These are phyloP conservation scores for Alnus glutinosa DNA, from an alignment of 306 rosid species.

Conservation along the genomic window DNA sequence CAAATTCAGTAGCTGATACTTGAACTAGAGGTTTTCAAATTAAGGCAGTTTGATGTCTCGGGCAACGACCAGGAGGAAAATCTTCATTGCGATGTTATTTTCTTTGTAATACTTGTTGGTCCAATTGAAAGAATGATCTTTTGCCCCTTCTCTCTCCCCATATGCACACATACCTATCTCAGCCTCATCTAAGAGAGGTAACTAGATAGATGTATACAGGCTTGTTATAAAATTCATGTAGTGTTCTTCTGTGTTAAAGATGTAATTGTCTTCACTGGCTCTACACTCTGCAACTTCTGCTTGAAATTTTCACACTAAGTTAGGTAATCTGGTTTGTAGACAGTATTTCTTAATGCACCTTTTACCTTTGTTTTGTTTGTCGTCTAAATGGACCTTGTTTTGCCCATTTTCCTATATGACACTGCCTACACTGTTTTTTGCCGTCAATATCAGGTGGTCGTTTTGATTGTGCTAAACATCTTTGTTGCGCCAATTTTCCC, in stretches of 20 bases:
- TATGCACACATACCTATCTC: neutral
- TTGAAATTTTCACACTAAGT: neutral
- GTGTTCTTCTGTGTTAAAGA: no score
- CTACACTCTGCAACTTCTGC: neutral
- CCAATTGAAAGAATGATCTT: neutral
- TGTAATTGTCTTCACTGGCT: no score
- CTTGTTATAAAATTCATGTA: neutral
- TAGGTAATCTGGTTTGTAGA: no score
- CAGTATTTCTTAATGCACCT: no score
- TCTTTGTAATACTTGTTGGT: neutral
- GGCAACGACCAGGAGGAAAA: neutral
- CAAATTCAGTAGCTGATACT: slow-evolving; percentile 51
- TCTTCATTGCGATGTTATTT: neutral
- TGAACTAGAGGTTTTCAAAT: slow-evolving; percentile 15
- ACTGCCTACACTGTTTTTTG: no score
- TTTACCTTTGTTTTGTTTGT: no score
- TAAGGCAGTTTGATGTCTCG: neutral
- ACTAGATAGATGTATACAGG: neutral
- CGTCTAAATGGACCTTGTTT: no score
- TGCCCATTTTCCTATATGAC: no score
- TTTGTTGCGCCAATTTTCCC: no score
- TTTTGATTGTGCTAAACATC: no score
- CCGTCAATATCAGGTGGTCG: no score
- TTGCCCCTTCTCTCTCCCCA: neutral
- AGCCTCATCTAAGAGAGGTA: neutral